phyloP scores from a whole-genome alignment of 1,284 basidiomycete genomes.

The Ceratobasidium sp. region DNA sequence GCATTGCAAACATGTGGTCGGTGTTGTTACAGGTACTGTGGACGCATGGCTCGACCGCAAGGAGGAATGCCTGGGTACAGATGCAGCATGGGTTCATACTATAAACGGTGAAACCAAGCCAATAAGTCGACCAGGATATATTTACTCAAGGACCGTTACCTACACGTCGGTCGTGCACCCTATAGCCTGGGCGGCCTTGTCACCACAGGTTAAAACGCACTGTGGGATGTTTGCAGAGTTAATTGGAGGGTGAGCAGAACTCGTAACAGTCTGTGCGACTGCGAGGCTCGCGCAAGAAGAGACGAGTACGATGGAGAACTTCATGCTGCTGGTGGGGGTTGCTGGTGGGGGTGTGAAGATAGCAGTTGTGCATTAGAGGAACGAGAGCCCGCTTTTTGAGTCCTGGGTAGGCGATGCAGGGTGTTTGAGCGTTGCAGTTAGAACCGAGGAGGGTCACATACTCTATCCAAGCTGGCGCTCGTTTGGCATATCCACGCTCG shows the following conservation, averaged over 20 bases:
- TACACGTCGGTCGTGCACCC: conserved; percentile 11
- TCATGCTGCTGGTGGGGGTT: no score
- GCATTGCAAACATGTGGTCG: not conserved
- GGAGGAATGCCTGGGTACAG: not conserved
- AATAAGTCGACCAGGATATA: not conserved
- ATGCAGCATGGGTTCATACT: conserved; percentile 6
- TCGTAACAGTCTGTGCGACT: not conserved
- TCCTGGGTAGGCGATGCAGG: not conserved
- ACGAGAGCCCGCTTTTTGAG: no score
- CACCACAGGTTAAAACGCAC: not conserved
- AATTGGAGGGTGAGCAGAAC: not conserved
- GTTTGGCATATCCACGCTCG: not conserved
- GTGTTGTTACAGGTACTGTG: not conserved
- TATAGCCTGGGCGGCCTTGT: not conserved
- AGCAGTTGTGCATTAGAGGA: not conserved
- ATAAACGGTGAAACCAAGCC: not conserved
- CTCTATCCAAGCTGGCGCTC: not conserved
- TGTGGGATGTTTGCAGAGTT: not conserved
- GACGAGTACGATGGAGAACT: not conserved
- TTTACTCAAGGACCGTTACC: not conserved
- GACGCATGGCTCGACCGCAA: not conserved
- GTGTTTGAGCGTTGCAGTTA: not conserved
- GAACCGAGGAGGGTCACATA: not conserved
- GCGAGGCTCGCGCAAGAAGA: not conserved
- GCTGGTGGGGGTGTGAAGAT: not conserved